Evolutionary conservation across 2,329 filamentous ascomycete species (phyloP).

Genomic region (Zarea fungicola): DNA sequence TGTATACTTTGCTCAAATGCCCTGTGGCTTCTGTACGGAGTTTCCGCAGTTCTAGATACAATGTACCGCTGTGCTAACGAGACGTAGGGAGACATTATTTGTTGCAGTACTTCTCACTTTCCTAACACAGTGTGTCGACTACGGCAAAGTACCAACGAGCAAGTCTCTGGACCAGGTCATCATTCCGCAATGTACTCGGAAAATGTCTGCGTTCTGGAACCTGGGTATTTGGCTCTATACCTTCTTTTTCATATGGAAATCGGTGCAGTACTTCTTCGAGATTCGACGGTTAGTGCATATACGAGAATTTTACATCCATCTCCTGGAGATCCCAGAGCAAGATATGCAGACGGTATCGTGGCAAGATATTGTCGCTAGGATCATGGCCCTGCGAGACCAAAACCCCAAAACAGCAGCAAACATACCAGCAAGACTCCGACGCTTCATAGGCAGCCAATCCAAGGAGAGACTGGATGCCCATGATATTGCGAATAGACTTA

Average conservation of each 20-base stretch:
- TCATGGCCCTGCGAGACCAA: conserved; percentile 78
- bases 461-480: conserved; percentile 94
- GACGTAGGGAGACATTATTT: conserved; percentile 67
- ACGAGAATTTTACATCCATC: conserved; percentile 78
- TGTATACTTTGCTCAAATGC: conserved; percentile 71
- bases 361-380: conserved; percentile 81
- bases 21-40: conserved; percentile 66
- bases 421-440: conserved; percentile 45
- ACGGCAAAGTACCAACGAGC: conserved; percentile 65
- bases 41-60: background rate
- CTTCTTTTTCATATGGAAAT: conserved; percentile 79
- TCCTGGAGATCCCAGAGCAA: conserved; percentile 73
- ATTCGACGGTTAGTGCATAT: conserved; percentile 68
- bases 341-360: conserved; percentile 94
- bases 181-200: conserved; percentile 68
- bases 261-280: conserved; percentile 68
- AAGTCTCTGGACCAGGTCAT: conserved; percentile 47
- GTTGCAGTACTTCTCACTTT: conserved; percentile 79
- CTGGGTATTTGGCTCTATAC: conserved; percentile 77
- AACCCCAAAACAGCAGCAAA: conserved; percentile 73
- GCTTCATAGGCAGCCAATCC: conserved; percentile 73
- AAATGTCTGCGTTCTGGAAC: conserved; percentile 72
- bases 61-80: conserved; percentile 7
- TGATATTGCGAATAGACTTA: conserved; percentile 92
- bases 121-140: conserved; percentile 80